Conservation (phyloP, 2,329 filamentous ascomycete genomes). For the Phyllosticta paracitricarpa region DNA sequence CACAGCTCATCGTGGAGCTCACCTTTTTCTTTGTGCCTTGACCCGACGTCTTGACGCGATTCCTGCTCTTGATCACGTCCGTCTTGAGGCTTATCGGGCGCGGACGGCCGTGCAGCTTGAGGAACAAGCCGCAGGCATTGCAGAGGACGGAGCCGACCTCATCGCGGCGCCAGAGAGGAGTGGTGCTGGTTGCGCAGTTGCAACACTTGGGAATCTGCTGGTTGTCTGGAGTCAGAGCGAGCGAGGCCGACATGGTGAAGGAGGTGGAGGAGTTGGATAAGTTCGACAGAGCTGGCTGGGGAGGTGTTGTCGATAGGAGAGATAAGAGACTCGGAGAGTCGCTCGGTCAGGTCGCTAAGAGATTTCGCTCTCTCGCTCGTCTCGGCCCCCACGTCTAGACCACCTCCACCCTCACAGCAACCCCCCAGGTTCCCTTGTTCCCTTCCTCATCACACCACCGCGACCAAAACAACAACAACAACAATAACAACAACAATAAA, state of each 20-base stretch:
- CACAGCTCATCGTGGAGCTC: constrained; percentile 18
- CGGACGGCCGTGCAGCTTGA: constrained; percentile 89
- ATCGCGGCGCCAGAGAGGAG: constrained; percentile 93
- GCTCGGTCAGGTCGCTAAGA: constrained; percentile 12
- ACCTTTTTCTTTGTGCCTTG: constrained; percentile 80
- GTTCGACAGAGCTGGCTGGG: not conserved
- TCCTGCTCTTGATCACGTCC: constrained; percentile 98
- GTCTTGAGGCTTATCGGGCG: constrained; percentile 96
- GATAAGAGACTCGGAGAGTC: constrained; percentile 21
- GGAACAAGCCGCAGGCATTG: constrained; percentile 95
- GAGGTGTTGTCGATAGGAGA: constrained; percentile 36
- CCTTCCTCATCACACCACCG: too few relatives aligned
- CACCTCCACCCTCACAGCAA: too few relatives aligned
- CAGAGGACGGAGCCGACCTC: constrained; percentile 91
- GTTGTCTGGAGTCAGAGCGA: constrained; percentile 12
- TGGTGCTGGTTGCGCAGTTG: constrained; percentile 92
- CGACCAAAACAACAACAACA: constrained; percentile 8
- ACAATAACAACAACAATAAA: not conserved
- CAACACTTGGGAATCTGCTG: constrained; percentile 81
- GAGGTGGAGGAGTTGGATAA: constrained; percentile 17
- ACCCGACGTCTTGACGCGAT: constrained; percentile 83
- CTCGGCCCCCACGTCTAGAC: not conserved
- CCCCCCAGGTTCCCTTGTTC: too few relatives aligned
- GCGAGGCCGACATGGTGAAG: constrained; percentile 4
- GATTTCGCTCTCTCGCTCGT: constrained; percentile 13